Base-by-base conservation (phyloP, 2,329 filamentous ascomycete genomes). In the Fusarium temperatum region DNA sequence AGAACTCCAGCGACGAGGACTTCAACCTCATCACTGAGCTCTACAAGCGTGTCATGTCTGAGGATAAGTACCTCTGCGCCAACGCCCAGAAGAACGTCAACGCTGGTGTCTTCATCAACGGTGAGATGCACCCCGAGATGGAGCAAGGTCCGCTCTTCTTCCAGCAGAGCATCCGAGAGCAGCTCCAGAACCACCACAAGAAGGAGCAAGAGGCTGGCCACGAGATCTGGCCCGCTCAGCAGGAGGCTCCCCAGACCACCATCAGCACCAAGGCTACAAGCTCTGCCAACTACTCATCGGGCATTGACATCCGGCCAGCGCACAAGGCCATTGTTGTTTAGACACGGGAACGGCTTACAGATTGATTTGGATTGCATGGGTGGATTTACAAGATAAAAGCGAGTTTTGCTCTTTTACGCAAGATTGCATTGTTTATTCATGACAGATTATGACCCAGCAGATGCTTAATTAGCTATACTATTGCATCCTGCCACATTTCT, bases 21-120 rank as follows among this genome's bases (percentile, higher is more conserved):
- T 92, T 91, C 78, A 80, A 85, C 20, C 80, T 84, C 59, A 89
- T 91, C 80, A 86, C 85, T 79, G 81, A 87, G 51, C 88, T 91
- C 75, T 92, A 91, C 83, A 89, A 89, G 80, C 87, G 88, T 44
- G 86, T 92, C 80, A 89, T 91, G 87, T 84, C 85, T 3, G 90
- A 92, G 80, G 90, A 92, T 82, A 91, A 91, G 77, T 84, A 87
- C 14, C 86, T 92, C 32, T 92, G 90, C 82, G 83, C 86, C 73
- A 85, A 85, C 18, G 86, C 88, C 4, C 90, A 92, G 77, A 85
- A 84, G 79, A 92, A 92, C 79, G 84, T 92, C 74, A 88, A 89
- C 78, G 84, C 87, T 0, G 89, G 89, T 13, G 85, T 91, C 58
- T 92, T 91, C 67, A 82, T 90, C 78, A 91, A 89, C 75, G 90